Base-by-base conservation (phyloP, 768 basidiomycete genomes). In the Rubroboletus satanas region DNA sequence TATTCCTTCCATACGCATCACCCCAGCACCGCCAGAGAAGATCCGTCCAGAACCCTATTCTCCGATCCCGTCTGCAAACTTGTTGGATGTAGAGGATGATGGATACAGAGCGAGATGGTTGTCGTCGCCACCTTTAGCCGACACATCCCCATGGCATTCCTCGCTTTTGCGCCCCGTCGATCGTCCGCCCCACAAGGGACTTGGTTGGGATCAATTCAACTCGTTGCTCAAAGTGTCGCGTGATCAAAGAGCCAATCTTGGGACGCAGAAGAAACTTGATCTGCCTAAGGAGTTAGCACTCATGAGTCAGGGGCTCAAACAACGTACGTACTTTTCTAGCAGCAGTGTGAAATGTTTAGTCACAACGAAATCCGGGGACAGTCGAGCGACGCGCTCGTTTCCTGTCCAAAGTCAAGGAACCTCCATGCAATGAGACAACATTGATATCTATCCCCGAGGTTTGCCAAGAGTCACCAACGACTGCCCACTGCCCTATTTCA, bases 341-440 rank as follows among this genome's bases (percentile, higher is more conserved):
- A 18, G 26, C 41, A 17, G 41, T 52, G 39, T 45, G 41, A 35
- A 57, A 18, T 10, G 32, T 29, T 45, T 54, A 43, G 28, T 57
- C 26, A 35, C 45, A 52, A 37, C 33, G 18, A 42, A 28, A 28
- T 49, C 36, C 39, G 36, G 56, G 36, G 23, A n/a, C 63, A 90
- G 87, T 79, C 62, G 86, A 88, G 68, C 80, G 90, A 50, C 85
- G 89, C 29, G 84, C 87, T 5, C 75, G 80, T 54, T 91, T 92
- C 73, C 73, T 91, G 28, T 86, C 84, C 55, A 91, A 85, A 70
- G 73, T 92, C 41, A 75, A 80, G 37, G 83, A 83, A n/a, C 81
- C 84, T 21, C 83, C 84, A 3, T 84, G 82, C 8, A 79, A 84
- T 10, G 77, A 80, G 10, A 82, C 85, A 18, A 76, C 78, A 23